These are phyloP conservation scores for Wakefieldia striispora DNA, from an alignment of 768 basidiomycete species.

Conservation along the genomic window DNA sequence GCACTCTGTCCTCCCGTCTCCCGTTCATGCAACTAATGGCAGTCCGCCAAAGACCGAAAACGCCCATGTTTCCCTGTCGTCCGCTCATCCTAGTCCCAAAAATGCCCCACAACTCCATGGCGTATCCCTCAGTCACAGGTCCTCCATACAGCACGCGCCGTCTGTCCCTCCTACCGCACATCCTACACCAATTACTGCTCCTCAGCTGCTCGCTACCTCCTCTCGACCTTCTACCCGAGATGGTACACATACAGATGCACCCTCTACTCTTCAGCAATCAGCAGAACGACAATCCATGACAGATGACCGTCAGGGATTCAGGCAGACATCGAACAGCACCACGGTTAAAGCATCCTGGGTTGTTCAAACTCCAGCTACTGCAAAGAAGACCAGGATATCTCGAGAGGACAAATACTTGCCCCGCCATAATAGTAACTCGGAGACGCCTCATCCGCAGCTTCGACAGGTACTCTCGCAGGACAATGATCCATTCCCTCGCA, in stretches of 20 bases:
- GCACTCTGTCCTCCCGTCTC: slow-evolving; percentile 20
- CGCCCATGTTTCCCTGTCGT: slow-evolving; percentile 5
- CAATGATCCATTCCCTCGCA: slow-evolving; percentile 20
- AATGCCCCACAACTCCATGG: slow-evolving; percentile 15
- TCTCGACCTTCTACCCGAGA: slow-evolving; percentile 30
- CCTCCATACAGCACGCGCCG: slow-evolving; percentile 16
- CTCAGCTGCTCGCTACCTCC: slow-evolving; percentile 21
- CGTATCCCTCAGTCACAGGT: slow-evolving; percentile 6
- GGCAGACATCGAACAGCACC: slow-evolving; percentile 14
- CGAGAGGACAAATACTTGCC: slow-evolving; percentile 32
- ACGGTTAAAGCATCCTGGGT: slow-evolving; percentile 33
- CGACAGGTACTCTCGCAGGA: slow-evolving; percentile 35
- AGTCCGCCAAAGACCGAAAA: slow-evolving; percentile 17
- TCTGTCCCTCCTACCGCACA: slow-evolving; percentile 18
- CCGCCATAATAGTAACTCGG: slow-evolving; percentile 15
- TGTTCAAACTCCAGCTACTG: slow-evolving; percentile 28
- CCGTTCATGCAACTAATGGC: slow-evolving; percentile 10
- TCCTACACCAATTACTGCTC: slow-evolving; percentile 18
- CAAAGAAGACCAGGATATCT: slow-evolving; percentile 17
- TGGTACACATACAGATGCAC: slow-evolving; percentile 8
- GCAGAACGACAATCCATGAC: slow-evolving; percentile 9
- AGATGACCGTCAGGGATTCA: slow-evolving; percentile 11
- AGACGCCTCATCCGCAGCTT: slow-evolving; percentile 27
- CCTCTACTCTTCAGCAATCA: slow-evolving; percentile 6
- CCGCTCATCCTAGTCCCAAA: slow-evolving; percentile 27